Evolutionary conservation across 2,329 filamentous ascomycete species (phyloP), one percentile per base, ranked within the genome.

Genomic region (Nothophoma quercina): DNA sequence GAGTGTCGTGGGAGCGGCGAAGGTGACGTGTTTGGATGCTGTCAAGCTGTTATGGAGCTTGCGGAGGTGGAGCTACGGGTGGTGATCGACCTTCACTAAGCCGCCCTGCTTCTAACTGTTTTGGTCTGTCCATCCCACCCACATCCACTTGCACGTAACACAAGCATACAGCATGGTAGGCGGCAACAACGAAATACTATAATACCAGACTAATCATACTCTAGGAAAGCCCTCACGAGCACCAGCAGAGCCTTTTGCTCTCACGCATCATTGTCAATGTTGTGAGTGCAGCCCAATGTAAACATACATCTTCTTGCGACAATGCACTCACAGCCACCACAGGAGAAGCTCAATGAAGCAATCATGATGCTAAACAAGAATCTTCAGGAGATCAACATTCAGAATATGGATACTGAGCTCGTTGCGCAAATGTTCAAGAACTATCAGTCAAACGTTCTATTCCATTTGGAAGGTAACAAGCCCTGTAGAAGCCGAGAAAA

Each of bases 391-490:
- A 97, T 98, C 82, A 98, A 98, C 70, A 88, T 97, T 49, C 90
- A 96, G 69, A 99, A 98, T 75, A 97, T 98, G 92, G 96, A 99
- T 71, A 91, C 97, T 28, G 95, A 98, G 78, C 83, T 98, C 2
- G 95, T 98, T 5, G 93, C 93, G 1, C 93, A 98, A 72, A 99
- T 99, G 95, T 99, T 98, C 82, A 97, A 98, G 80, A 99, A 98
- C 77, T 99, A 99, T 74, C 93, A 97, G 75, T 96, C 92, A 9
- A 99, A 98, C 67, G 93, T 98, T 12, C 79, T 98, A 5, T 98
- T 99, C 74, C 95, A 99, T 68, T 83, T 99, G 5, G 95, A 98
- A 86, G 95, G 95, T 96, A 80, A 62, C 73, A 28, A 35, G 6
- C 15, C 23, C 13, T 8, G 13, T 4, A 8, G 2, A 25, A 13